Conservation (phyloP, 2,329 filamentous ascomycete species). For the Diaporthe nobilis region DNA sequence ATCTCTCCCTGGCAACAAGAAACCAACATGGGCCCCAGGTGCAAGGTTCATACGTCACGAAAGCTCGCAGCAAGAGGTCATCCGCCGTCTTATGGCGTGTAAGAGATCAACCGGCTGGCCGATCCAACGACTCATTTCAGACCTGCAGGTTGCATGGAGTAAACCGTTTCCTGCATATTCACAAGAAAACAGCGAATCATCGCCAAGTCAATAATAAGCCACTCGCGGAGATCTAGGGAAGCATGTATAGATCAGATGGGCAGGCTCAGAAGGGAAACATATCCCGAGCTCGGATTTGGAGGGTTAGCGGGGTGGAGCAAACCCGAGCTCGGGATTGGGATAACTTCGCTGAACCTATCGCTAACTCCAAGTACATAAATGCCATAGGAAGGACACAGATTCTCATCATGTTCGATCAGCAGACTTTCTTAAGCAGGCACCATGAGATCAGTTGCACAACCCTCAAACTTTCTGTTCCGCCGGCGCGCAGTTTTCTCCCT, state of each 20-base stretch:
- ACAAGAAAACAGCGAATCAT: neutral
- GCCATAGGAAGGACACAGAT: neutral
- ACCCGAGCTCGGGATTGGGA: constrained; percentile 51
- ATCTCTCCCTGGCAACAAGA: too few species aligned
- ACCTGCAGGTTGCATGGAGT: neutral
- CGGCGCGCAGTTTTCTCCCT: neutral
- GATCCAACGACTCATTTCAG: constrained; percentile 1
- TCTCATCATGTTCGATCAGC: neutral
- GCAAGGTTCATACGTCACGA: constrained; percentile 50
- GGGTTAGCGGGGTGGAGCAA: neutral
- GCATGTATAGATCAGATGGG: neutral
- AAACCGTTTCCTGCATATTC: neutral
- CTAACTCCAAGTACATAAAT: neutral
- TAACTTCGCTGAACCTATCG: neutral
- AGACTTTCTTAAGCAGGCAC: neutral
- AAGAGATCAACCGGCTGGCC: constrained; percentile 55
- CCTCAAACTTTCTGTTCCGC: neutral
- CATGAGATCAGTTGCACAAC: neutral
- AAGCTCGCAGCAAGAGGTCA: constrained; percentile 50
- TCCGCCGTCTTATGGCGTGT: constrained; percentile 52
- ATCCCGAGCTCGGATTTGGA: constrained; percentile 15
- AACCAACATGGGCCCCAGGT: constrained; percentile 44
- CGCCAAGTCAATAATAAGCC: neutral
- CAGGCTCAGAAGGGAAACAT: neutral
- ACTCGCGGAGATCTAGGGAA: neutral